Conservation (phyloP, 495 filamentous ascomycete genomes). For the Massariosphaeria phaeospora region DNA sequence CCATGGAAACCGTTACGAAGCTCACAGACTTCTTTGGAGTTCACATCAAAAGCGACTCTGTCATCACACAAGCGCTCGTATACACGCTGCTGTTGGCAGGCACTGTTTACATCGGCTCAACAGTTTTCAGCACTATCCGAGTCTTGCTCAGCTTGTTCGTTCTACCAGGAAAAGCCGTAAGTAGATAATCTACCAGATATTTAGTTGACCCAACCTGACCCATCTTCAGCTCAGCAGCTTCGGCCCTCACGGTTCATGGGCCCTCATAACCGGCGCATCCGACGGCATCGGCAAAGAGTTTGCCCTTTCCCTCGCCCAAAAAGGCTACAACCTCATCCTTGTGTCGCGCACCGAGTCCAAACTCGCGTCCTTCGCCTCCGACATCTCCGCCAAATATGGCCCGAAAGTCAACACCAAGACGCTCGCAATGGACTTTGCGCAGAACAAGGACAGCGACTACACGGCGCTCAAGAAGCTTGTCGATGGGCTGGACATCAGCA, state of each 20-base stretch:
- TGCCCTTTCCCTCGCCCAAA: constrained; percentile 78
- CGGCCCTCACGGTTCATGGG: constrained; percentile 89
- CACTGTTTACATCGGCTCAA: constrained; percentile 52
- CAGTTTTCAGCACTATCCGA: constrained; percentile 54
- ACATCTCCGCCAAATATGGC: constrained; percentile 62
- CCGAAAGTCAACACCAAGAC: constrained; percentile 61
- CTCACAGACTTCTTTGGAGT: constrained; percentile 16
- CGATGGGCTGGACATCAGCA: constrained; percentile 69
- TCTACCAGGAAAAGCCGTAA: constrained; percentile 59
- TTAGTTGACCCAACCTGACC: constrained; percentile 1
- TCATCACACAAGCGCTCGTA: constrained; percentile 9
- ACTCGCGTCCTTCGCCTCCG: constrained; percentile 66
- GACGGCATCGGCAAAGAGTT: constrained; percentile 98
- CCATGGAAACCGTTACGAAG: constrained; percentile 2
- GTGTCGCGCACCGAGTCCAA: constrained; percentile 92
- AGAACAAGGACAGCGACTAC: constrained; percentile 72
- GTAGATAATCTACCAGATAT: constrained; percentile 20
- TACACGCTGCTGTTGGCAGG: constrained; percentile 47
- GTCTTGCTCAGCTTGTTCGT: constrained; percentile 73
- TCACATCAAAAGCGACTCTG: constrained; percentile 24
- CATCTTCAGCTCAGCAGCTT: constrained; percentile 71
- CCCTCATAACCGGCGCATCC: constrained; percentile 89
- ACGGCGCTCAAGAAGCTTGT: constrained; percentile 61
- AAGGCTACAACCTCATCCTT: constrained; percentile 89
- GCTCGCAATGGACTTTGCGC: constrained; percentile 86